phyloP scores from a whole-genome alignment of 495 filamentous ascomycete genomes.

The Aspergillus avenaceus region DNA sequence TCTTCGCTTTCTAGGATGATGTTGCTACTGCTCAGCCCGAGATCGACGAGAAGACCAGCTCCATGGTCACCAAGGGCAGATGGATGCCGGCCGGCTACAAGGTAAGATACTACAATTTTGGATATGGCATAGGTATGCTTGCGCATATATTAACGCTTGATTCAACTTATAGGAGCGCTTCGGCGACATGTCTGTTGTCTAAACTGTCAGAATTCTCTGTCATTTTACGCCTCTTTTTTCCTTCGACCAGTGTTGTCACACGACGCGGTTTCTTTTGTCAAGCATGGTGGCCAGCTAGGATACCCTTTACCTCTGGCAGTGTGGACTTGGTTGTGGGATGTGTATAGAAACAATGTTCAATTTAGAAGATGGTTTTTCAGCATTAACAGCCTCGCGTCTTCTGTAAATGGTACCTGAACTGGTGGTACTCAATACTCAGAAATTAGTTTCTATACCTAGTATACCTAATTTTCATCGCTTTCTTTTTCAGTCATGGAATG shows the following conservation, averaged over 20 bases:
- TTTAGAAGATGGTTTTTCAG: constrained; percentile 23
- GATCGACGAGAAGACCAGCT: constrained; percentile 88
- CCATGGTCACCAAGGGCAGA: constrained; percentile 93
- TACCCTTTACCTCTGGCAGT: constrained; percentile 21
- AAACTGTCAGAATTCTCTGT: constrained; percentile 41
- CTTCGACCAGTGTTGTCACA: constrained; percentile 32
- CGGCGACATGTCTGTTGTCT: constrained; percentile 89
- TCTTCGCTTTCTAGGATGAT: constrained; percentile 67
- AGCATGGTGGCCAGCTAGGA: constrained; percentile 26
- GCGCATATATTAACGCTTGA: not conserved
- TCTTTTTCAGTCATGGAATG: too few species aligned
- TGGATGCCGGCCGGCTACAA: constrained; percentile 98
- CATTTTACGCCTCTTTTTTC: constrained; percentile 27
- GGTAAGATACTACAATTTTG: constrained; percentile 45
- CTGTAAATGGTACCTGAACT: not conserved
- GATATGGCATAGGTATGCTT: not conserved
- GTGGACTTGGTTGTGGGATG: constrained; percentile 29
- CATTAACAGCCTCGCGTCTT: not conserved
- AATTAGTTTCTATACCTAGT: too few species aligned
- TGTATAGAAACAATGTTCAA: constrained; percentile 47
- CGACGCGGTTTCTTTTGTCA: constrained; percentile 33
- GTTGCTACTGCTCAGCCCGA: constrained; percentile 87
- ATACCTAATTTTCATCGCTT: too few species aligned
- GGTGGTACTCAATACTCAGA: too few species aligned
- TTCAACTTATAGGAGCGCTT: constrained; percentile 77